Conservation (phyloP, 352 stramenopile genomes). For the Globisporangium barbulae region DNA sequence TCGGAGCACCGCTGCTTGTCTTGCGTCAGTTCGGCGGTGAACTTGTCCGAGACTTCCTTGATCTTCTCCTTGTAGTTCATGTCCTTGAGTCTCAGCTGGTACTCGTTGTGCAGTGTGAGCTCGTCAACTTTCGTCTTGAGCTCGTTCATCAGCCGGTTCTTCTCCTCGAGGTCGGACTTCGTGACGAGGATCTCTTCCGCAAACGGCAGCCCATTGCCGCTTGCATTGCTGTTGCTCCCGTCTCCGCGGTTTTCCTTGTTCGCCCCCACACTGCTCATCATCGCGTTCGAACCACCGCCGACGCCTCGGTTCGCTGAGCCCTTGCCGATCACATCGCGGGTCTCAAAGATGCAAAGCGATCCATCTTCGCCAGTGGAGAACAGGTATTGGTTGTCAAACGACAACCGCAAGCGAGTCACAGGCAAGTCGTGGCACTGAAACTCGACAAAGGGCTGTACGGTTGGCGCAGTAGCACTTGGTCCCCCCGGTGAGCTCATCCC, state of each 20-base stretch:
- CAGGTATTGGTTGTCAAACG: constrained; percentile 90
- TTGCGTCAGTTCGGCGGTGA: constrained; percentile 91
- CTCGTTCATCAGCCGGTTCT: constrained; percentile 89
- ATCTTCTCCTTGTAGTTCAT: constrained; percentile 96
- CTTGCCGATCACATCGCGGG: constrained; percentile 52
- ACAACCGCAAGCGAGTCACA: constrained; percentile 69
- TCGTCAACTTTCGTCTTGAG: constrained; percentile 95
- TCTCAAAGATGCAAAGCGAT: constrained; percentile 90
- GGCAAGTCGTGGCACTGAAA: constrained; percentile 82
- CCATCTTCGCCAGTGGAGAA: constrained; percentile 92
- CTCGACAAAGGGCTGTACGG: constrained; percentile 41
- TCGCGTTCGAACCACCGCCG: constrained; percentile 23
- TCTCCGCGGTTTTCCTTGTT: constrained; percentile 24
- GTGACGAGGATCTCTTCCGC: constrained; percentile 93
- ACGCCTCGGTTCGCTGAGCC: constrained; percentile 30
- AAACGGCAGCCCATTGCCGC: constrained; percentile 68
- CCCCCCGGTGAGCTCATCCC: constrained; percentile 19
- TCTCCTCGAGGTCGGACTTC: constrained; percentile 92
- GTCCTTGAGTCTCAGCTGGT: constrained; percentile 93
- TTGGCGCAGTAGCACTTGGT: constrained; percentile 6
- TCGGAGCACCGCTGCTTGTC: constrained; percentile 90
- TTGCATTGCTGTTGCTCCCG: constrained; percentile 27
- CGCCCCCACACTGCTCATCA: constrained; percentile 27
- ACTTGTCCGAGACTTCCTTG: constrained; percentile 94
- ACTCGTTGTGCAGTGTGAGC: constrained; percentile 93